A percentile compares a stretch with the other conserved stretches of the same genome.
Evolutionary conservation across 495 filamentous ascomycete species (phyloP).

Genomic region (Hypoxylon subgilvum): DNA sequence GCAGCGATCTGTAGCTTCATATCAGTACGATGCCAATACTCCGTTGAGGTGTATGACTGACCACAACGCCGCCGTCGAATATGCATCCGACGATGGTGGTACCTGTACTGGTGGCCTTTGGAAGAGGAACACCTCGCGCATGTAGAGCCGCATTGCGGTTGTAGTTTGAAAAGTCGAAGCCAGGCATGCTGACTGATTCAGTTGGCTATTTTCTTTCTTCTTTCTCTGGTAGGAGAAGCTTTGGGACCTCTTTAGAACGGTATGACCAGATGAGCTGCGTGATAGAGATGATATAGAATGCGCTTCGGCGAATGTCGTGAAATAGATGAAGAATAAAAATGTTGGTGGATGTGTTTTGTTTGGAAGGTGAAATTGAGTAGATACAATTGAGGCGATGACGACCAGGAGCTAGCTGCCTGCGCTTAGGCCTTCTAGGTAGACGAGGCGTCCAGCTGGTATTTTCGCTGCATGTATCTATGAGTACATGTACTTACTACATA

Average conservation of each 20-base stretch:
- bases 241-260: too few species aligned
- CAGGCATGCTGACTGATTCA: constrained; percentile 71
- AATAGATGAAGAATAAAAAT: too few species aligned
- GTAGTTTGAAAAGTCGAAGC: constrained; percentile 99
- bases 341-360: constrained; percentile 12
- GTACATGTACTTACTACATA: too few species aligned
- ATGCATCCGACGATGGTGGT: constrained; percentile 99
- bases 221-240: too few species aligned
- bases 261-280: too few species aligned
- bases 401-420: constrained; percentile 42
- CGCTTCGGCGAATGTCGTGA: too few species aligned
- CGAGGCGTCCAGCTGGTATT: too few species aligned
- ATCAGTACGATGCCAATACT: background rate
- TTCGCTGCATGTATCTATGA: too few species aligned
- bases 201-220: background rate
- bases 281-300: too few species aligned
- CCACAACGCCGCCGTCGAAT: constrained; percentile 94
- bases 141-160: constrained; percentile 97
- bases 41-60: constrained; percentile 48
- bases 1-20: constrained; percentile 74
- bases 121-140: constrained; percentile 87
- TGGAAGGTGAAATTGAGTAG: constrained; percentile 1
- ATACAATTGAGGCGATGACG: constrained; percentile 30
- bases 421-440: too few species aligned
- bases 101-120: constrained; percentile 97